Evolutionary conservation across 1,284 basidiomycete genomes (phyloP).

Genomic region (Ganoderma multipileum): DNA sequence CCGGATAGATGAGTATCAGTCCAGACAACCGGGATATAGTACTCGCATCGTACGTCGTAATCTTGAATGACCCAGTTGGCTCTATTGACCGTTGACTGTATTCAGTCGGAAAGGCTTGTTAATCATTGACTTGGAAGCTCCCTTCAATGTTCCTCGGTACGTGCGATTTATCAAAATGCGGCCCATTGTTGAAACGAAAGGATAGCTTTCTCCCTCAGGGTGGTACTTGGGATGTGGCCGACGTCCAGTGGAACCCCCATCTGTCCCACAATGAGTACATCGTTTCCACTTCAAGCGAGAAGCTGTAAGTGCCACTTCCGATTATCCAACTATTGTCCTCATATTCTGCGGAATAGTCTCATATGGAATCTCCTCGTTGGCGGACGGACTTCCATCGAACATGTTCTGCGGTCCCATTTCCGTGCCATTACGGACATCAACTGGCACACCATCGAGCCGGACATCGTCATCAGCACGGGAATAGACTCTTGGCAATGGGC

Average conservation of each 20-base stretch:
- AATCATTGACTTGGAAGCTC: conserved; percentile 92
- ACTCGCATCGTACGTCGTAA: conserved; percentile 70
- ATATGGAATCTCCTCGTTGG: conserved; percentile 90
- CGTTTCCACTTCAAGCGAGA: conserved; percentile 94
- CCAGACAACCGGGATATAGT: conserved; percentile 82
- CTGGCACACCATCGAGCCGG: conserved; percentile 88
- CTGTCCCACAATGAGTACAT: conserved; percentile 86
- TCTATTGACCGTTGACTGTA: no score
- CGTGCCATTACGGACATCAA: conserved; percentile 96
- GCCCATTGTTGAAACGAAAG: conserved; percentile 65
- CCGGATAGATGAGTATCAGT: conserved; percentile 78
- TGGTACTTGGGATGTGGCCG: conserved; percentile 96
- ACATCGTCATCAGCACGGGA: conserved; percentile 78
- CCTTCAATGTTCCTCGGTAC: conserved; percentile 88
- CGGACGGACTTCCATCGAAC: conserved; percentile 80
- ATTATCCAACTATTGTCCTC: neutral
- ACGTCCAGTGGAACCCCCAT: conserved; percentile 98
- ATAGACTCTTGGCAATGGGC: conserved; percentile 87
- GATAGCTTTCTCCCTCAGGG: conserved; percentile 87
- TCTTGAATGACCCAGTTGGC: neutral
- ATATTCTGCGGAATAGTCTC: conserved; percentile 48
- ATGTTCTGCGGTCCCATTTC: conserved; percentile 86
- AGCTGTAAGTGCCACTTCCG: conserved; percentile 60
- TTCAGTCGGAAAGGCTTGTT: conserved; percentile 90
- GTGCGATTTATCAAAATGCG: conserved; percentile 43